These are phyloP conservation scores for Phytophthora agathidicida DNA, from an alignment of 352 stramenopile species.

Conservation along the genomic window DNA sequence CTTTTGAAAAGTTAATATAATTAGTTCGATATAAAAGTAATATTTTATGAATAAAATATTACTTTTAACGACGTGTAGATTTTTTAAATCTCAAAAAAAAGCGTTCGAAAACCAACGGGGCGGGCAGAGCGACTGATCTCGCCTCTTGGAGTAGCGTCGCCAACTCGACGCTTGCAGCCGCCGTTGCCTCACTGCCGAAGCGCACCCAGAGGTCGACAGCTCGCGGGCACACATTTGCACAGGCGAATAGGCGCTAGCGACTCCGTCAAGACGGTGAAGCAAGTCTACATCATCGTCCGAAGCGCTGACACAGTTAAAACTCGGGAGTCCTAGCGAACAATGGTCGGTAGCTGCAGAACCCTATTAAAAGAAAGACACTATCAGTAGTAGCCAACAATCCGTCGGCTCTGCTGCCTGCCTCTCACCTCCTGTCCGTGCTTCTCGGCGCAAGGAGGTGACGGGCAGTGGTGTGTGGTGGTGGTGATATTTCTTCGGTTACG, in stretches of 20 bases:
- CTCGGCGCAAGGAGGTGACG: not conserved
- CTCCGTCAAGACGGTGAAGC: not conserved
- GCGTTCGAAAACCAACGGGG: conserved; percentile 5
- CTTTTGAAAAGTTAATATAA: too few species aligned
- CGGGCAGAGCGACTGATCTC: not conserved
- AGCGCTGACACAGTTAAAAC: conserved; percentile 6
- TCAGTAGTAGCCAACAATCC: conserved; percentile 3
- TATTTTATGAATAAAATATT: too few species aligned
- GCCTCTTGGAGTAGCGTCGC: not conserved
- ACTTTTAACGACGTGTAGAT: too few species aligned
- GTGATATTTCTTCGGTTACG: not conserved
- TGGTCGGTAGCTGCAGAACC: conserved; percentile 25
- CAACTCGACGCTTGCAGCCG: not conserved
- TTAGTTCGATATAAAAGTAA: too few species aligned
- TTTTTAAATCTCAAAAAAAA: conserved; percentile 24
- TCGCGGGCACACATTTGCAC: not conserved
- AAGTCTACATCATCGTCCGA: not conserved
- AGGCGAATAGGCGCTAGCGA: not conserved
- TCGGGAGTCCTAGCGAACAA: conserved; percentile 12
- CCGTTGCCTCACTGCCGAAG: not conserved
- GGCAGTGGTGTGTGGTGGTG: conserved; percentile 5
- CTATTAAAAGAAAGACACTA: conserved; percentile 10
- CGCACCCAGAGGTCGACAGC: not conserved
- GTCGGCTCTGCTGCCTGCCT: conserved; percentile 11
- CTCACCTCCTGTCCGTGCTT: conserved; percentile 2